These are phyloP conservation scores for Trichoderma simmonsii DNA, from an alignment of 2,329 filamentous ascomycete species.

Conservation along the genomic window DNA sequence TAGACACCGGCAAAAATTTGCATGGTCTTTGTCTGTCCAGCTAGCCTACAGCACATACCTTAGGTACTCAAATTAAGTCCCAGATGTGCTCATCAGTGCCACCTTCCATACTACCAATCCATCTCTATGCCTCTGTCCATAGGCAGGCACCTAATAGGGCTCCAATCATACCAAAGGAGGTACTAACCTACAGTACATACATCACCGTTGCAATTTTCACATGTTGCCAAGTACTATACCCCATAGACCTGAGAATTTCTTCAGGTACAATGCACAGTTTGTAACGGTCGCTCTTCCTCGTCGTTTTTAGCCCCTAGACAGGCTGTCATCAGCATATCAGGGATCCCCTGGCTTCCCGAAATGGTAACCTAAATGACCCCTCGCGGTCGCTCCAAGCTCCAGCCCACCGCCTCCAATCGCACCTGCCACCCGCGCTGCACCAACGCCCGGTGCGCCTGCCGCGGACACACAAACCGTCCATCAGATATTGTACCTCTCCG, in stretches of 20 bases:
- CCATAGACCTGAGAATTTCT: background rate
- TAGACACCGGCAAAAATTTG: background rate
- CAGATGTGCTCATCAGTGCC: background rate
- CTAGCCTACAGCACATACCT: background rate
- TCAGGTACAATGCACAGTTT: background rate
- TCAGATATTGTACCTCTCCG: background rate
- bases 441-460: background rate
- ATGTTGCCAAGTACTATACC: background rate
- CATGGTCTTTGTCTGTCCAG: background rate
- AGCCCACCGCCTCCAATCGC: background rate
- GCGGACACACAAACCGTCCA: background rate
- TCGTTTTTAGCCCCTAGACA: background rate
- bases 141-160: background rate
- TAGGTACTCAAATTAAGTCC: background rate
- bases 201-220: background rate
- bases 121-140: background rate
- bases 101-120: background rate
- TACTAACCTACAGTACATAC: background rate
- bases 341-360: slow-evolving; percentile 14
- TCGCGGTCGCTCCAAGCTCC: background rate
- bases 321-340: background rate
- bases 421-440: background rate
- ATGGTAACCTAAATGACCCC: slow-evolving; percentile 3
- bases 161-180: background rate
- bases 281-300: background rate